Conservation (phyloP, 371 early-diverging fungal genomes). For the Funneliformis caledonium region DNA sequence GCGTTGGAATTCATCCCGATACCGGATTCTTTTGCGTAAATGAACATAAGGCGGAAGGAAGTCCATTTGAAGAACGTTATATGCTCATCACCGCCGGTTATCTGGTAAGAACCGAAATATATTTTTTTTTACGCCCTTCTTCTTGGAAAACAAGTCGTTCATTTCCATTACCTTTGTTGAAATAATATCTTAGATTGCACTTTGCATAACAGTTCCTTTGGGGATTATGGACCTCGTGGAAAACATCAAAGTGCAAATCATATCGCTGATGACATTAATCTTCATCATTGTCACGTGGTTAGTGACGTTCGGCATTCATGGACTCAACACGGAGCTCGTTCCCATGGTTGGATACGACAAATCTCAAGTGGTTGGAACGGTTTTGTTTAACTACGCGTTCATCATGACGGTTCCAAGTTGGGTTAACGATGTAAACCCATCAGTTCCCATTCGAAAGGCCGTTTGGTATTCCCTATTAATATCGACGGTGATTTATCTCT, state of each 20-base stretch:
- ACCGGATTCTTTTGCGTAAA: constrained; percentile 45
- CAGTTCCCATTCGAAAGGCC: constrained; percentile 59
- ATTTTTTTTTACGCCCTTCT: not conserved
- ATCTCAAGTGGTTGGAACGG: constrained; percentile 60
- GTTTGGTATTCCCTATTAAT: constrained; percentile 56
- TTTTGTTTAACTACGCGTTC: constrained; percentile 66
- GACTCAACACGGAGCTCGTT: constrained; percentile 52
- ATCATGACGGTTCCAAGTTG: constrained; percentile 68
- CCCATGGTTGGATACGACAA: constrained; percentile 56
- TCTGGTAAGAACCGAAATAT: constrained; percentile 1
- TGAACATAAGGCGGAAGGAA: constrained; percentile 42
- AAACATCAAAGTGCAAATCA: constrained; percentile 62
- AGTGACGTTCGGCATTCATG: constrained; percentile 57
- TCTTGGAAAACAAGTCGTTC: not conserved
- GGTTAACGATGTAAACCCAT: constrained; percentile 58
- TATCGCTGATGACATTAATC: constrained; percentile 55
- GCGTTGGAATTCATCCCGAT: constrained; percentile 46
- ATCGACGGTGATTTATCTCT: constrained; percentile 56
- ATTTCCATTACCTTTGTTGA: not conserved
- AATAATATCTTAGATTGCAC: constrained; percentile 45
- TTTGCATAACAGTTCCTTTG: constrained; percentile 59
- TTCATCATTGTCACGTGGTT: constrained; percentile 61
- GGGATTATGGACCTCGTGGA: constrained; percentile 63
- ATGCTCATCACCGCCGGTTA: constrained; percentile 58
- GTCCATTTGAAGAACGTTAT: constrained; percentile 59